phyloP scores from a whole-genome alignment of 352 stramenopile genomes.

The Thraustotheca clavata region DNA sequence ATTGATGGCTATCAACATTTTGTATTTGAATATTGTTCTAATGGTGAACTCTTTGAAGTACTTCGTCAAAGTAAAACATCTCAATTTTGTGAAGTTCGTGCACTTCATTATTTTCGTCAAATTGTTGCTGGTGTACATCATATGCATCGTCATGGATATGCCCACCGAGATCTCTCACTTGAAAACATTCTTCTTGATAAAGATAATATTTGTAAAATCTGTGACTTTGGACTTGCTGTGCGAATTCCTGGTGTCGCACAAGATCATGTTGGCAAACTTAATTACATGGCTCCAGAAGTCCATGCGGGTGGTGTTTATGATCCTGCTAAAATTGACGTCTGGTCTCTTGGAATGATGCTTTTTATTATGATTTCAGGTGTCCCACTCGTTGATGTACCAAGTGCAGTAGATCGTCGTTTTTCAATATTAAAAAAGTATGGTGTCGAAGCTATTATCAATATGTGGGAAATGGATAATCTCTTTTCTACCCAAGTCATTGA shows the following conservation, averaged over 20 bases:
- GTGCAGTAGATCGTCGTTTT: constrained; percentile 77
- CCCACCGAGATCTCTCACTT: constrained; percentile 24
- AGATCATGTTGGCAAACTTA: constrained; percentile 22
- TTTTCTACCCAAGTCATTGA: constrained; percentile 14
- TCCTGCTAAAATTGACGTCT: constrained; percentile 19
- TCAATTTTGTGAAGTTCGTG: background rate
- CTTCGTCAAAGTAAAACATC: background rate
- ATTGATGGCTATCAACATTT: constrained; percentile 17
- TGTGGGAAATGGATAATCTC: constrained; percentile 39
- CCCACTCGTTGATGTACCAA: constrained; percentile 87
- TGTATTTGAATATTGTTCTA: constrained; percentile 20
- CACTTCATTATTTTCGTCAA: constrained; percentile 29
- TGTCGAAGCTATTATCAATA: constrained; percentile 61
- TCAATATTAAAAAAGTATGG: constrained; percentile 70
- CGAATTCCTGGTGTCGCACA: background rate
- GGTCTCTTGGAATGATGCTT: constrained; percentile 25
- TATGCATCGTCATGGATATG: constrained; percentile 23
- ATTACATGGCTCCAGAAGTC: constrained; percentile 27
- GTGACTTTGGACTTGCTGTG: constrained; percentile 24
- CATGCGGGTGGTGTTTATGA: constrained; percentile 13
- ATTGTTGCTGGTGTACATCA: constrained; percentile 18
- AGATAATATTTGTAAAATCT: constrained; percentile 19
- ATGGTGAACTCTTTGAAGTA: constrained; percentile 9
- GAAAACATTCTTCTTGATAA: constrained; percentile 24
- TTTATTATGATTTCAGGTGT: constrained; percentile 35